Evolutionary conservation across 306 rosid species (phyloP), one percentile per base, ranked within the genome.

Genomic region (Elaeagnus macrophylla): DNA sequence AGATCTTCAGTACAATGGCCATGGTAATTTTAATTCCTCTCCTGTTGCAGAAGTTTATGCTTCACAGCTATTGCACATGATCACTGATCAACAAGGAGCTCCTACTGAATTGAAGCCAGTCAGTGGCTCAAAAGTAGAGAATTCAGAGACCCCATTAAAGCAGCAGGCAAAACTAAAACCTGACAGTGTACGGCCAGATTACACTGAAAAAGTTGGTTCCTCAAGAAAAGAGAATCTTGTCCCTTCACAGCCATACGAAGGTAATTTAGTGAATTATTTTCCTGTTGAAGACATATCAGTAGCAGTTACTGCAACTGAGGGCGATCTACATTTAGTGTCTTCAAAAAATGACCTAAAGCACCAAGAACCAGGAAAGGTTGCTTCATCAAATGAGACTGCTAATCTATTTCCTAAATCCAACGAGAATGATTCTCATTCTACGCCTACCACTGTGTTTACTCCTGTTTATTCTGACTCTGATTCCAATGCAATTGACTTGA

Each of bases 401-500:
- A 77, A 72, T 70, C 71, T 77, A 9, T 48, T 60, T 10, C 70
- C 75, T 32, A 82, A 69, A 66, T 64, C 72, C 45, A 75, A 61
- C 14, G 88, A 81, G 54, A 77, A 71, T 64, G 81, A 78, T 67
- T 62, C 50, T 42, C 67, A 42, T 47, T 36, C 78, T 54, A 44
- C 78, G 61, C 44, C 84, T 42, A 50, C 65, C 53, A 68, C 57
- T 65, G 77, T 84, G 57, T 63, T 73, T 67, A 46, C 71, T 68
- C 74, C 67, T 53, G 76, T 66, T 62, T 74, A 62, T 76, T 54
- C 70, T 41, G 83, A 83, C 38, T 58, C 72, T 42, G 83, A 72
- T 52, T 66, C 95, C 57, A 77, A 59, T 60, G 76, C 74, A 36
- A 73, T 73, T 57, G 95, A 86, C 74, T 77, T 74, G 65, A 81